Conservation (phyloP, 2,329 filamentous ascomycete species). For the Scleromitrula shiraiana region DNA sequence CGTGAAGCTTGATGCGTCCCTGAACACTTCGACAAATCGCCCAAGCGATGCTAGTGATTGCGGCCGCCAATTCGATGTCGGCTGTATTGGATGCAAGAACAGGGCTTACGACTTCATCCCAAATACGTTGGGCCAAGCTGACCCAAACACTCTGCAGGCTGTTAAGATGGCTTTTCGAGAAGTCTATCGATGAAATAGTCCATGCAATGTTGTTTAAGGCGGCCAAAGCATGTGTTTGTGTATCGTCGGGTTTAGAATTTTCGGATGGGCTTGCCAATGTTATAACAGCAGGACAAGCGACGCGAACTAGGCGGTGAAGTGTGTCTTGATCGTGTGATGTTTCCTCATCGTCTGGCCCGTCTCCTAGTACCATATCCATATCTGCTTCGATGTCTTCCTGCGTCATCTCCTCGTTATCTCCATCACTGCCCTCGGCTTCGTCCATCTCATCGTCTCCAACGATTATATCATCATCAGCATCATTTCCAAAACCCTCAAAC, state of each 20-base stretch:
- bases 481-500: conserved; percentile 33
- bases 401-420: conserved; percentile 44
- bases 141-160: conserved; percentile 46
- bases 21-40: conserved; percentile 50
- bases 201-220: conserved; percentile 61
- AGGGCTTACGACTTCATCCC: conserved; percentile 47
- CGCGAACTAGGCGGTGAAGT: conserved; percentile 25
- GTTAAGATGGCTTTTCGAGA: conserved; percentile 43
- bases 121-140: conserved; percentile 46
- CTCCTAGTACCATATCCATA: conserved; percentile 55
- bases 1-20: conserved; percentile 39
- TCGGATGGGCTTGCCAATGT: conserved; percentile 14
- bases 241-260: conserved; percentile 24
- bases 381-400: conserved; percentile 52
- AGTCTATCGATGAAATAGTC: conserved; percentile 56
- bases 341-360: conserved; percentile 34
- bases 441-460: conserved; percentile 36
- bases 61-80: conserved; percentile 52
- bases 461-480: conserved; percentile 25
- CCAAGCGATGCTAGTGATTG: conserved; percentile 59
- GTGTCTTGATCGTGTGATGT: conserved; percentile 22
- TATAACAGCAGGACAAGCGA: conserved; percentile 26
- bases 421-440: conserved; percentile 33
- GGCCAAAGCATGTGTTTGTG: conserved; percentile 48
- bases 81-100: conserved; percentile 53